Percentiles rank a stretch among this genome's conserved stretches.
phyloP scores from a whole-genome alignment of 1,139 yeast genomes.

The Kurtzmaniella quercitrusa region DNA sequence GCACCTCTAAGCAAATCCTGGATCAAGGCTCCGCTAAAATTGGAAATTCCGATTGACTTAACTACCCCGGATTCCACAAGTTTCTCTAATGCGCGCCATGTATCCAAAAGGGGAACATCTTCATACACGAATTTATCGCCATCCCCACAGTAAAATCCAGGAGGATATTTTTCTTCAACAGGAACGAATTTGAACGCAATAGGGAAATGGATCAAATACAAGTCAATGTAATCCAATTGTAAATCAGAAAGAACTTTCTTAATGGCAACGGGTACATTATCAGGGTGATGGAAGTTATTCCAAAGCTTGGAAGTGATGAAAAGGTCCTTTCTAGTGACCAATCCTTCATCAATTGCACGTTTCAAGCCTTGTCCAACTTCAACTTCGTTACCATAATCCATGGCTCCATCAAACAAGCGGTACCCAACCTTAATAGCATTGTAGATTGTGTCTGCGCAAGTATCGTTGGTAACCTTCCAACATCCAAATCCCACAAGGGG shows the following conservation, averaged over 20 bases:
- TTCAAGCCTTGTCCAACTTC: constrained; percentile 70
- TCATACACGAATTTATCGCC: constrained; percentile 56
- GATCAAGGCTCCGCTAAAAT: constrained; percentile 67
- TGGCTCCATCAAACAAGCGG: constrained; percentile 73
- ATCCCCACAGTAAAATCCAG: constrained; percentile 65
- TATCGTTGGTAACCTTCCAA: constrained; percentile 59
- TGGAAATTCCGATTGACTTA: constrained; percentile 79
- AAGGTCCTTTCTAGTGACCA: constrained; percentile 68
- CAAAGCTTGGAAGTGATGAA: constrained; percentile 77
- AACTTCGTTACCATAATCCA: constrained; percentile 73
- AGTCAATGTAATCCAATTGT: constrained; percentile 65
- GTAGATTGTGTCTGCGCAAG: constrained; percentile 58
- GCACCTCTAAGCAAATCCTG: constrained; percentile 73
- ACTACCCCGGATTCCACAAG: constrained; percentile 57
- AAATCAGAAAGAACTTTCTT: constrained; percentile 62
- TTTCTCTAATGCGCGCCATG: constrained; percentile 77
- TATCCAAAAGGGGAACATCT: constrained; percentile 67
- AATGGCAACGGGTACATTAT: constrained; percentile 54
- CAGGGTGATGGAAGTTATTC: constrained; percentile 72
- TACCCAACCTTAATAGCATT: constrained; percentile 69
- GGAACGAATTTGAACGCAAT: constrained; percentile 71
- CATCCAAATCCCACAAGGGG: constrained; percentile 66
- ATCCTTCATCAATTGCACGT: constrained; percentile 61
- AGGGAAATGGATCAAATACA: constrained; percentile 80
- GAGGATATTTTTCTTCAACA: constrained; percentile 70